Evolutionary conservation across 2,329 filamentous ascomycete species (phyloP).

Genomic region (Pestalotiopsis sp.): DNA sequence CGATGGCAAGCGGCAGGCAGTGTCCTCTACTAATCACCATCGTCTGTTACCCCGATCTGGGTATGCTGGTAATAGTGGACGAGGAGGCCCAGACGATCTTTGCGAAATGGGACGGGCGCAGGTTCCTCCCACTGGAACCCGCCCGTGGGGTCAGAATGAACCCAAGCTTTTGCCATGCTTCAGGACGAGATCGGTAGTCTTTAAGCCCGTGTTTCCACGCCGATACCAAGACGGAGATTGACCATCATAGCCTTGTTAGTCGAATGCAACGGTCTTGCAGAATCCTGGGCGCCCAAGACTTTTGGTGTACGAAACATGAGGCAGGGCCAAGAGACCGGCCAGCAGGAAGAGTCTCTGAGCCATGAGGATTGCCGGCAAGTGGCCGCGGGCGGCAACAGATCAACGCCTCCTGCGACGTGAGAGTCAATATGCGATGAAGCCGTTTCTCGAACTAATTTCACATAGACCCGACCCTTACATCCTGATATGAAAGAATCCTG

Average conservation of each 20-base stretch:
- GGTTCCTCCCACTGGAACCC: background rate
- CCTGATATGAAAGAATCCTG: background rate
- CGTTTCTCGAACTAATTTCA: background rate
- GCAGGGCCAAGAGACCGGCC: constrained; percentile 10
- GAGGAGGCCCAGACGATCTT: background rate
- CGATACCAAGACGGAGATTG: constrained; percentile 11
- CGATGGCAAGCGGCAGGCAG: background rate
- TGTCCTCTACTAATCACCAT: background rate
- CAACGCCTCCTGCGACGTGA: background rate
- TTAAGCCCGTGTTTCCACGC: background rate
- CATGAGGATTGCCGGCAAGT: background rate
- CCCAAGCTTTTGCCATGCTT: constrained; percentile 10
- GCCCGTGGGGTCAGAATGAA: background rate
- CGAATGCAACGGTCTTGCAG: background rate
- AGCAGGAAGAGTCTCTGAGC: background rate
- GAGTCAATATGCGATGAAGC: background rate
- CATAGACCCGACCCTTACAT: background rate
- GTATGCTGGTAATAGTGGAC: background rate
- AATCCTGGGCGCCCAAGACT: background rate
- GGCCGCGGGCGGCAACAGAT: background rate
- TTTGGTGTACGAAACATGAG: constrained; percentile 5
- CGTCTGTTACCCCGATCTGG: constrained; percentile 3
- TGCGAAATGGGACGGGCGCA: constrained; percentile 8
- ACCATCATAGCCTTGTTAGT: background rate
- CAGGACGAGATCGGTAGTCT: constrained; percentile 5